A percentile compares a stretch with the other conserved stretches of the same genome.
Evolutionary conservation across 176 grass and related monocot species (phyloP).

Genomic region (Microstegium vimineum): DNA sequence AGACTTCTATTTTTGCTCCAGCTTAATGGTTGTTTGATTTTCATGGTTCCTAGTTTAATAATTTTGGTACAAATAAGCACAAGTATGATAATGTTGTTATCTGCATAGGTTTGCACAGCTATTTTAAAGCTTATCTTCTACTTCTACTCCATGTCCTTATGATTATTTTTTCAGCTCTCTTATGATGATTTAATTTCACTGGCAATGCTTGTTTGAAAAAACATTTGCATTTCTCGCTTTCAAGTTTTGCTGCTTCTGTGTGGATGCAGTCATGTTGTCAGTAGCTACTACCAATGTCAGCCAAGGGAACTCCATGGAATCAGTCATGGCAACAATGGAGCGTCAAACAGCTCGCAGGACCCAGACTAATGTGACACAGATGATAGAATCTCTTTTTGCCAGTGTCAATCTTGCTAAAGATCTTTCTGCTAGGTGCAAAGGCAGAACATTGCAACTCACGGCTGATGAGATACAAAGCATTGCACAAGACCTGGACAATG

Average conservation of each 20-base stretch:
- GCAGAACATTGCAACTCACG: slow-evolving; percentile 31
- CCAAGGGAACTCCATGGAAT: slow-evolving; percentile 43
- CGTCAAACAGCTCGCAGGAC: slow-evolving; percentile 47
- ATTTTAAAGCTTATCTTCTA: slow-evolving; percentile 7
- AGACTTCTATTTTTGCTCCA: not conserved
- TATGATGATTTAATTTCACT: slow-evolving; percentile 8
- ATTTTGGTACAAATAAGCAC: not conserved
- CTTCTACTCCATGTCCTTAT: not conserved
- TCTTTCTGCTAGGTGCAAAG: slow-evolving; percentile 51
- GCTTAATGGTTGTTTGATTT: slow-evolving; percentile 2
- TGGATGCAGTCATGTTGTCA: slow-evolving; percentile 53
- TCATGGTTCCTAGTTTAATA: not conserved
- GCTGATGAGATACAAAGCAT: slow-evolving; percentile 55
- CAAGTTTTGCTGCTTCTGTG: slow-evolving; percentile 24
- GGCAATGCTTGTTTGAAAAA: not conserved
- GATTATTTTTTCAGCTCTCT: not conserved
- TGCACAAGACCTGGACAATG: slow-evolving; percentile 54
- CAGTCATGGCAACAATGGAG: slow-evolving; percentile 43
- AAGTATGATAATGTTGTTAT: not conserved
- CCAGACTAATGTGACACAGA: slow-evolving; percentile 26
- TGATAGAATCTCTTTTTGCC: slow-evolving; percentile 43
- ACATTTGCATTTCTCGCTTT: slow-evolving; percentile 15
- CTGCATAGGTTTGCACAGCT: not conserved
- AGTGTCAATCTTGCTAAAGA: slow-evolving; percentile 72
- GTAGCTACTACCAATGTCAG: slow-evolving; percentile 26